Base-by-base conservation (phyloP, 179 eudicot genomes). In the Gypsophila paniculata region DNA sequence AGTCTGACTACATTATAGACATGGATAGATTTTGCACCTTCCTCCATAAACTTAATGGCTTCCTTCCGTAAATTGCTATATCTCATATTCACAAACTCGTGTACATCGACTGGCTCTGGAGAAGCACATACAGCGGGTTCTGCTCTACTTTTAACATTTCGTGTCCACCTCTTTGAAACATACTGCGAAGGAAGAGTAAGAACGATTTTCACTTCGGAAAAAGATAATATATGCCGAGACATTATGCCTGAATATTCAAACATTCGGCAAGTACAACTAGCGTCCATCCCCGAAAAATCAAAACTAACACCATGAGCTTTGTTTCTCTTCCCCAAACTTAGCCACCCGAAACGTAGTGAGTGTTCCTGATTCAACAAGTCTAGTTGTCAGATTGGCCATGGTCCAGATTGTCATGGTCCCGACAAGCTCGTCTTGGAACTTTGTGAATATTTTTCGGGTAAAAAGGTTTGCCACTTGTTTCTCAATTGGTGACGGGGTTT, bases 401-500 rank as follows among this genome's bases (percentile, higher is more conserved):
- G 89, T 85, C 76, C 84, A 88, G 65, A 87, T n/a, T n/a, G 88
- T 82, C 74, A 85, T 81, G 22, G 89, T 85, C 76, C 84, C 89
- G 65, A 87, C 86, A 69, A 89, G 79, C 78, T 89, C 91, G 73
- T 87, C 94, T 71, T 89, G 94, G 73, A 89, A 89, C 77, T 84
- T 85, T 11, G 49, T 57, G 69, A 87, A 89, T 71, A 87, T 67
- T 71, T 82, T 87, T 63, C 84, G 78, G 2, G 91, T 87, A 79
- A 85, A 89, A 57, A 81, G 75, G 61, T 74, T 81, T 68, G 88
- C 84, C 29, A 81, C 89, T 80, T 89, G 94, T 70, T 84, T 87
- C 81, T 89, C 94, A 89, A 89, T 87, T 0, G 91, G 94, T 70
- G 91, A 89, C 61, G 91, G 91, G 23, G 91, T 87, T 79, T 80